Evolutionary conservation across 805 yeast species (phyloP), one percentile per base, ranked within the genome.

Genomic region (Kazachstania africana): DNA sequence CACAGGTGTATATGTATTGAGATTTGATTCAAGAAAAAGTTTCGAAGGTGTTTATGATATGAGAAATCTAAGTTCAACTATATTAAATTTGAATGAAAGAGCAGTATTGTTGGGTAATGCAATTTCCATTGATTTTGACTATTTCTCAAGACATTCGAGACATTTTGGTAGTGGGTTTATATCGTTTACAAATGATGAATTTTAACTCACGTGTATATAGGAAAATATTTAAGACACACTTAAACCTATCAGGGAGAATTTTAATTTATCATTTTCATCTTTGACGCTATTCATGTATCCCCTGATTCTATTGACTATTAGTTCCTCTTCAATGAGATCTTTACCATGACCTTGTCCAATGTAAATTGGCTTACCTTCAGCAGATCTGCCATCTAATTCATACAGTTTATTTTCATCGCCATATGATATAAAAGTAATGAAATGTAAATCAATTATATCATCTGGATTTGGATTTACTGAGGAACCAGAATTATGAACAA

Each of bases 41-140:
- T 77, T 78, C 42, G 66, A 63, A 3, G 82, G 78, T 0, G 56
- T 75, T 44, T 73, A 74, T 40, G 72, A 75, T 2, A 47, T 51
- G 12, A 46, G 43, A 17, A 12, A 28, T 19, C 17, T 50, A 19
- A 24, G 73, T 60, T 26, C 48, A 22, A 24, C 50, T 28, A 52
- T 65, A 1, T 55, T 91, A 55, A 70, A 77, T 4, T 57, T 84
- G 26, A 93, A 80, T 50, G 81, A 91, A 55, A 70, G 94, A 42
- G 95, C 95, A 0, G 74, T 85, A 1, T 48, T 91, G 53, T 62
- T 91, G 34, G 94, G 84, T 0, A 81, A 79, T 38, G 94, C 96
- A 0, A 78, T 91, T 2, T 79, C 94, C 36, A 78, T 91, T 37
- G 98, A 91, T 55, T 91, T 84, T 56, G 98, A 91, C 57, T 91